A percentile compares a stretch with the other conserved stretches of the same genome.
phyloP scores from a whole-genome alignment of 2,329 filamentous ascomycete genomes.

The Beauveria asiatica region DNA sequence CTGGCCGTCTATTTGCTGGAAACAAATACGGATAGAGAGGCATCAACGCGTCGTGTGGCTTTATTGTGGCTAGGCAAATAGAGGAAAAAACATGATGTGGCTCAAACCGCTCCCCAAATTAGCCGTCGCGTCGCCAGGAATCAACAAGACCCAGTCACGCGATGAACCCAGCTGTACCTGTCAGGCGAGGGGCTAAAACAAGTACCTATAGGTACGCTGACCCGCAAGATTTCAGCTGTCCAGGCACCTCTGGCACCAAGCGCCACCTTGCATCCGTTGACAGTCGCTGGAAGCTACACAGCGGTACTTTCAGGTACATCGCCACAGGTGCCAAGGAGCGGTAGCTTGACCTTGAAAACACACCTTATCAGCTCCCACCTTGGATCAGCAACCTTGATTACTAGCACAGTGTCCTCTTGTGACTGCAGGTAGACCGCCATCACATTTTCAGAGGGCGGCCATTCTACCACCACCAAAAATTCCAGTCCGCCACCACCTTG shows the following conservation, averaged over 20 bases:
- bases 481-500: not conserved
- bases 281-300: not conserved
- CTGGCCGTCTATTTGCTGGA: no score
- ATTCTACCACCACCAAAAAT: not conserved
- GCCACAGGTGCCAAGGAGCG: not conserved
- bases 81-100: not conserved
- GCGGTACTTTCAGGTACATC: not conserved
- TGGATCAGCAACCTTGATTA: not conserved
- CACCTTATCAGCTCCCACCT: not conserved
- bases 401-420: conserved; percentile 5
- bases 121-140: not conserved
- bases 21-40: not conserved
- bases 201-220: not conserved
- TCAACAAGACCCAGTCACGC: conserved; percentile 4
- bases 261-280: not conserved
- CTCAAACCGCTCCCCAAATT: not conserved
- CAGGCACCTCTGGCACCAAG: not conserved
- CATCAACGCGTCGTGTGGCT: not conserved
- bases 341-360: not conserved
- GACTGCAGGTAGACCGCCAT: not conserved
- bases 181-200: not conserved
- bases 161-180: conserved; percentile 6
- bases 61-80: conserved; percentile 5
- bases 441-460: not conserved
- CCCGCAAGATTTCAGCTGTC: not conserved